Percentiles rank a stretch among this genome's conserved stretches.
Conservation (phyloP, 73 alveolate species). For the Tetrahymena borealis region DNA sequence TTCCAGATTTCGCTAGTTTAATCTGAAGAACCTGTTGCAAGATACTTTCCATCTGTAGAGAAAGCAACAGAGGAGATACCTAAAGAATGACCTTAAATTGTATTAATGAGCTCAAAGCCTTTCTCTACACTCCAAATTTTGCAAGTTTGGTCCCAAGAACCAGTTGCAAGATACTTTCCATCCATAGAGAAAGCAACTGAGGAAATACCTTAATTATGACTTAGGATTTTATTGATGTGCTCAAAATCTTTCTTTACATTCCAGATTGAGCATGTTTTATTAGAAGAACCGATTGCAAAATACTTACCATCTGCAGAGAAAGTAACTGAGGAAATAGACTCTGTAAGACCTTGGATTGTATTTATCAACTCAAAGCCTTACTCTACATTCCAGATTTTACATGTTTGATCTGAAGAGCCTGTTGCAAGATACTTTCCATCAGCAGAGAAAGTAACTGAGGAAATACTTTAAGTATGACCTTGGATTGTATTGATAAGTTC, state of each 20-base stretch:
- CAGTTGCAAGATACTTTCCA: background rate
- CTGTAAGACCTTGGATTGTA: conserved; percentile 49
- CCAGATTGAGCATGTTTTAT: conserved; percentile 39
- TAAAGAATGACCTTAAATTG: background rate
- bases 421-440: background rate
- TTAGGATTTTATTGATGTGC: background rate
- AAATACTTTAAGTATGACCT: background rate
- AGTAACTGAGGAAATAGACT: conserved; percentile 41
- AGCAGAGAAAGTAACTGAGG: background rate
- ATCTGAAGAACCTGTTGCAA: background rate
- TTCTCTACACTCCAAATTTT: background rate
- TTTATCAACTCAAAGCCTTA: background rate
- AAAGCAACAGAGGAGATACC: background rate
- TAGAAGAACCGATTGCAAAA: conserved; percentile 50
- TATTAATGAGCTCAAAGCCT: background rate
- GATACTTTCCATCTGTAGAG: background rate
- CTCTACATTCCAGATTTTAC: background rate
- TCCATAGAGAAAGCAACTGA: background rate
- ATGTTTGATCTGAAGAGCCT: too few species aligned
- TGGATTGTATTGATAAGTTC: background rate
- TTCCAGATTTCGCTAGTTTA: background rate
- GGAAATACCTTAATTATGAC: background rate
- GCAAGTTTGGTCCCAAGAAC: background rate
- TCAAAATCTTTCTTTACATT: background rate
- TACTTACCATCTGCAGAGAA: conserved; percentile 62